Conservation (phyloP, 108 stramenopile species). For the Fistulifera pelliculosa region DNA sequence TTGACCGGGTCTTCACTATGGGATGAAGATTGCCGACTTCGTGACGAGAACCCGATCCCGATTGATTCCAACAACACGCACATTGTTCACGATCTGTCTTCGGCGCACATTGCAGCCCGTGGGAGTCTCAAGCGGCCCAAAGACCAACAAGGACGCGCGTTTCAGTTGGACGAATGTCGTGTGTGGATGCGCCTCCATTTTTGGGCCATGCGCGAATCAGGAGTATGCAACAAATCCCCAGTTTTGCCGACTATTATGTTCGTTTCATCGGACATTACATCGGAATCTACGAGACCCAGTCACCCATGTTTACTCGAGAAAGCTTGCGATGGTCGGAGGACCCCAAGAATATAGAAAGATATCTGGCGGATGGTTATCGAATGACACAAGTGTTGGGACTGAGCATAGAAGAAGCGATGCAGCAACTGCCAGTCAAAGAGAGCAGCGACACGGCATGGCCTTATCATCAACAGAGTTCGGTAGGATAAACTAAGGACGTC, state of each 20-base stretch:
- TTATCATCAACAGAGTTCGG: slow-evolving; percentile 20
- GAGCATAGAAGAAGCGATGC: slow-evolving; percentile 15
- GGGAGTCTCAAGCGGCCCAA: slow-evolving; percentile 44
- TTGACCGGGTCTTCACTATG: slow-evolving; percentile 45
- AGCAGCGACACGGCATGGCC: slow-evolving; percentile 38
- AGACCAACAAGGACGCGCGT: slow-evolving; percentile 41
- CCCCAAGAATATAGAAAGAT: slow-evolving; percentile 33
- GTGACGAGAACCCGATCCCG: slow-evolving; percentile 5
- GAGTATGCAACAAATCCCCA: slow-evolving; percentile 31
- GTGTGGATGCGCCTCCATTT: slow-evolving; percentile 76
- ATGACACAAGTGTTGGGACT: slow-evolving; percentile 51
- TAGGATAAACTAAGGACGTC: no score
- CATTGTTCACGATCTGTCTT: slow-evolving; percentile 55
- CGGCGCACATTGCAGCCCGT: slow-evolving; percentile 68
- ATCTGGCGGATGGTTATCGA: slow-evolving; percentile 29
- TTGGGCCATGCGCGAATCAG: slow-evolving; percentile 49
- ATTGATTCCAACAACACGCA: slow-evolving; percentile 12
- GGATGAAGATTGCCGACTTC: slow-evolving; percentile 41
- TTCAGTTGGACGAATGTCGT: slow-evolving; percentile 52
- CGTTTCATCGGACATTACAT: slow-evolving; percentile 73
- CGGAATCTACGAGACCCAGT: slow-evolving; percentile 38
- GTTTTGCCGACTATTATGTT: slow-evolving; percentile 60
- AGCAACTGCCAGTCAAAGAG: slow-evolving; percentile 31
- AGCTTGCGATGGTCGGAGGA: slow-evolving; percentile 51
- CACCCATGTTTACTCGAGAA: slow-evolving; percentile 53